Conservation (phyloP, 257 asterid species). For the Lantana camara region DNA sequence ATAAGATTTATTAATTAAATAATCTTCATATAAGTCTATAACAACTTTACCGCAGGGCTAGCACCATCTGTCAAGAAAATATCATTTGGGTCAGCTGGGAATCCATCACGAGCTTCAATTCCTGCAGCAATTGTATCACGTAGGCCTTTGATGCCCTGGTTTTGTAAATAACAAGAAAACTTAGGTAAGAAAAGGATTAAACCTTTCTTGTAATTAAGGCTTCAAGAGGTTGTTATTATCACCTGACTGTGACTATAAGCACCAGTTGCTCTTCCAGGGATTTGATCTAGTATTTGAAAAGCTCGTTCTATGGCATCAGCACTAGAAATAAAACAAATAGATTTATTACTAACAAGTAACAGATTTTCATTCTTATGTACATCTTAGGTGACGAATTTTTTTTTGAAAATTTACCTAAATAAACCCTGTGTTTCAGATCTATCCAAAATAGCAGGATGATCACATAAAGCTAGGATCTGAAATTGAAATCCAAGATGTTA, state of each 20-base stretch:
- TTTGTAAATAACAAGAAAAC: constrained; percentile 6
- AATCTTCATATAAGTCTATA: background rate
- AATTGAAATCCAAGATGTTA: constrained; percentile 20
- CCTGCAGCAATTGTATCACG: constrained; percentile 98
- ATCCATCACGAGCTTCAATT: constrained; percentile 97
- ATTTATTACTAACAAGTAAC: constrained; percentile 15
- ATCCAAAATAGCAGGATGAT: constrained; percentile 90
- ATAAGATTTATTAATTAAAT: no score
- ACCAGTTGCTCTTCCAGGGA: constrained; percentile 99
- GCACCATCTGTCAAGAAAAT: constrained; percentile 99
- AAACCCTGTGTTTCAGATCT: constrained; percentile 81
- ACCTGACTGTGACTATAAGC: constrained; percentile 99
- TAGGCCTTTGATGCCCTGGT: constrained; percentile 90
- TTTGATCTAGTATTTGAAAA: constrained; percentile 85
- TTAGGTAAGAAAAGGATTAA: constrained; percentile 3
- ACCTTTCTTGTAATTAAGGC: background rate
- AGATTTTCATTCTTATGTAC: no score
- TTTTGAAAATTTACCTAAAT: constrained; percentile 72
- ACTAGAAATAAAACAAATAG: constrained; percentile 42
- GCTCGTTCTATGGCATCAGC: constrained; percentile 95
- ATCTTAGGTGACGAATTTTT: background rate
- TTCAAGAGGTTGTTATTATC: constrained; percentile 13
- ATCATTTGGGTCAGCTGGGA: constrained; percentile 87
- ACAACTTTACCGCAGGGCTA: constrained; percentile 82
- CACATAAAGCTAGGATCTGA: constrained; percentile 96